Percentiles rank a stretch among this genome's conserved stretches.
phyloP scores from a whole-genome alignment of 208 protist genomes.

The Herpetomonas samuelpessoai region DNA sequence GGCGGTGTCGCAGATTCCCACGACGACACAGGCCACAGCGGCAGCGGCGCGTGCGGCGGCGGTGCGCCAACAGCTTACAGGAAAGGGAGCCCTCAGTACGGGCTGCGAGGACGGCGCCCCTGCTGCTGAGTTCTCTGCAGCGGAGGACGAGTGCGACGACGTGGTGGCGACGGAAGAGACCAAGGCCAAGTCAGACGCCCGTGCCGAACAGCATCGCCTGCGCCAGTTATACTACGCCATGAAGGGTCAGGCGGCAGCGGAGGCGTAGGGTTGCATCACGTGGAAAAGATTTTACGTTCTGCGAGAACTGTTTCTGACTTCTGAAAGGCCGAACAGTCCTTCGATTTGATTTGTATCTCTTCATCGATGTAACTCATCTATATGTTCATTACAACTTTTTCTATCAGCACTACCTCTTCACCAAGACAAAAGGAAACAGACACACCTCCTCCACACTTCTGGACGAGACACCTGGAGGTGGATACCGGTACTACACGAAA shows the following conservation, averaged over 20 bases:
- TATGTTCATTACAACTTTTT: too few relatives aligned
- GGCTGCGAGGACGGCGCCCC: neutral
- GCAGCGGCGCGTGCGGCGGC: neutral
- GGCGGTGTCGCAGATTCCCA: constrained; percentile 1
- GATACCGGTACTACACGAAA: too few relatives aligned
- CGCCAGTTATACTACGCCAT: neutral
- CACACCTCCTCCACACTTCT: too few relatives aligned
- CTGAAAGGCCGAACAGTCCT: too few relatives aligned
- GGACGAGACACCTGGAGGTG: too few relatives aligned
- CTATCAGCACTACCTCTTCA: too few relatives aligned
- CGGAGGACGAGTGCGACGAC: neutral
- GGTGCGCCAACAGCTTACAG: neutral
- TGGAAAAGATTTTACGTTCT: too few relatives aligned
- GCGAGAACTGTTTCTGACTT: too few relatives aligned
- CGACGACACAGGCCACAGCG: neutral
- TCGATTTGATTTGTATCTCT: too few relatives aligned
- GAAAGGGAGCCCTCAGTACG: neutral
- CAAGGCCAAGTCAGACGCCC: neutral
- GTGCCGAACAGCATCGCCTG: neutral
- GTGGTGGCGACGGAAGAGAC: neutral
- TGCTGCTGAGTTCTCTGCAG: neutral
- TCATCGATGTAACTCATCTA: too few relatives aligned
- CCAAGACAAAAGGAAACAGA: too few relatives aligned
- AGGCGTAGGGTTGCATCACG: too few relatives aligned
- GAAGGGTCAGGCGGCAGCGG: neutral